Conservation (phyloP, 345 rosid species). For the Arabis hirsuta region DNA sequence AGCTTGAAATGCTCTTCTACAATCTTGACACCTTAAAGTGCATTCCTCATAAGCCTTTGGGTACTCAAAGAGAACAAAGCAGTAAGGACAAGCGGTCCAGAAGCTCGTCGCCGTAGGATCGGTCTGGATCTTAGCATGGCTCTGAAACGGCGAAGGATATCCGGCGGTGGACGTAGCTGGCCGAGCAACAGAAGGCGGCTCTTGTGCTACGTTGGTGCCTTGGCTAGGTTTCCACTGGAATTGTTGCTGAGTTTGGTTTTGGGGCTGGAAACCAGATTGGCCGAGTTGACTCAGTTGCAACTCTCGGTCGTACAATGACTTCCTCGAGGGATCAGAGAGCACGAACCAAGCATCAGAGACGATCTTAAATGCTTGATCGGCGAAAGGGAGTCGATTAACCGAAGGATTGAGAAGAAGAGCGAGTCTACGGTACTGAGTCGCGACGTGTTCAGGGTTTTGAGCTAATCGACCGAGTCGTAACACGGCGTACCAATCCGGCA, state of each 20-base stretch:
- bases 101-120: conserved; percentile 54
- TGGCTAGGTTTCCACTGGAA: conserved; percentile 28
- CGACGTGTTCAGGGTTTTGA: conserved; percentile 69
- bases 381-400: conserved; percentile 63
- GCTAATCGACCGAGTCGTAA: conserved; percentile 74
- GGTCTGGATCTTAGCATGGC: conserved; percentile 33
- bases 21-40: conserved; percentile 70
- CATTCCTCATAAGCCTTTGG: conserved; percentile 80
- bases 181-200: conserved; percentile 21
- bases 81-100: conserved; percentile 97
- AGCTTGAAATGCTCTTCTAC: conserved; percentile 85
- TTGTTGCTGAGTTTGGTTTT: conserved; percentile 31
- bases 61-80: conserved; percentile 79
- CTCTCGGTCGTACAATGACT: conserved; percentile 73
- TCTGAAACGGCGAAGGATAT: conserved; percentile 25
- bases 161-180: conserved; percentile 20
- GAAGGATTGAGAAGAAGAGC: conserved; percentile 72
- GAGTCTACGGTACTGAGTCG: conserved; percentile 81
- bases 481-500: conserved; percentile 77
- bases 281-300: conserved; percentile 63
- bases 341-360: conserved; percentile 87
- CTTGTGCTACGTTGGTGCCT: conserved; percentile 22
- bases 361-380: conserved; percentile 74
- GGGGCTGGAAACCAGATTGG: conserved; percentile 26
- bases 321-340: conserved; percentile 69